These are phyloP conservation scores for Starmerella etchellsii DNA, from an alignment of 805 yeast species.

Conservation along the genomic window DNA sequence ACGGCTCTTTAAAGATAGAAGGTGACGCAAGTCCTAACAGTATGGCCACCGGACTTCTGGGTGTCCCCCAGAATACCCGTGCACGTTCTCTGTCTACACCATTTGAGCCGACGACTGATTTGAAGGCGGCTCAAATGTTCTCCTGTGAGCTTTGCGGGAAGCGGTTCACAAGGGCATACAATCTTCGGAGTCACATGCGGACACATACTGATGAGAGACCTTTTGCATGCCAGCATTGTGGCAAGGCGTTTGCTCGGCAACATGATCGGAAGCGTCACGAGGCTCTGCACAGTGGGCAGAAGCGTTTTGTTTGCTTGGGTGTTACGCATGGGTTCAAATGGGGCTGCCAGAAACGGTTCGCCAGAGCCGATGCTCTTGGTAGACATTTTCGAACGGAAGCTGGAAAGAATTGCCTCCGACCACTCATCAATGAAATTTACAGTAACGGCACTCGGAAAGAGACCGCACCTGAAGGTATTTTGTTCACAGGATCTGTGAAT, in stretches of 20 bases:
- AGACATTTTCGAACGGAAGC: conserved; percentile 67
- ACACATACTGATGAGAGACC: conserved; percentile 75
- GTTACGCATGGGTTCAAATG: conserved; percentile 32
- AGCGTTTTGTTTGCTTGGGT: conserved; percentile 58
- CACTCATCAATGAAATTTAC: conserved; percentile 41
- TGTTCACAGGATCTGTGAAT: conserved; percentile 14
- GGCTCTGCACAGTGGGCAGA: conserved; percentile 57
- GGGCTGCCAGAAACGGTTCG: conserved; percentile 68
- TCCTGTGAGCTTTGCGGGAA: conserved; percentile 76
- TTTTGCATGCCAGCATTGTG: conserved; percentile 49
- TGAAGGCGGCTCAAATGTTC: conserved; percentile 60
- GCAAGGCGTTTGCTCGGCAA: conserved; percentile 59
- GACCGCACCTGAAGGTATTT: conserved; percentile 21
- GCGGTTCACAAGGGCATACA: conserved; percentile 83
- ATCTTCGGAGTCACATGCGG: conserved; percentile 76
- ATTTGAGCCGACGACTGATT: conserved; percentile 41
- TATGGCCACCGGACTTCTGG: not conserved
- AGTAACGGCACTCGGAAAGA: conserved; percentile 13
- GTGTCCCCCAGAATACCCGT: conserved; percentile 11
- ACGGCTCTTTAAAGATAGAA: not conserved
- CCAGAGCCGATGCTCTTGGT: conserved; percentile 65
- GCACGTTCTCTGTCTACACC: conserved; percentile 30
- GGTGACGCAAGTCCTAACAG: not conserved
- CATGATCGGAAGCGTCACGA: conserved; percentile 72
- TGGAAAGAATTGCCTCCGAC: conserved; percentile 56